phyloP scores from a whole-genome alignment of 2,329 filamentous ascomycete species.

The Harringtonia aguacate region DNA sequence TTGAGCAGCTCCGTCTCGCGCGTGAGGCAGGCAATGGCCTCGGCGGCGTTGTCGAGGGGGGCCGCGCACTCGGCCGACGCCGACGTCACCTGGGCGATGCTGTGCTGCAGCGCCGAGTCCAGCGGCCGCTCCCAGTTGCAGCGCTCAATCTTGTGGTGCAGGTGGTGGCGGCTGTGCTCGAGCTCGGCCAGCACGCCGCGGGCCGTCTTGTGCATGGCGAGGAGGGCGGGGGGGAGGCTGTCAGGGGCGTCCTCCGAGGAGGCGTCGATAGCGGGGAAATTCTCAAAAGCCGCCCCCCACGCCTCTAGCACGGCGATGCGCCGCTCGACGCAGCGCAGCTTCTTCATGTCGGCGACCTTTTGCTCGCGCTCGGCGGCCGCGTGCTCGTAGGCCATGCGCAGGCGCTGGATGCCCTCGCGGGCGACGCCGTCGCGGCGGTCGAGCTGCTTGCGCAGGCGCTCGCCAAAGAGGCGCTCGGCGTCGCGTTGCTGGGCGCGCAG shows the following conservation, averaged over 20 bases:
- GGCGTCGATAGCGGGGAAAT: slow-evolving; percentile 58
- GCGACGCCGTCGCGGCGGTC: slow-evolving; percentile 71
- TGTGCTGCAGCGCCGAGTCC: slow-evolving; percentile 79
- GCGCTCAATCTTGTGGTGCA: slow-evolving; percentile 72
- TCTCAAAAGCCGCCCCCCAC: slow-evolving; percentile 89
- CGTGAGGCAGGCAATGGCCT: slow-evolving; percentile 55
- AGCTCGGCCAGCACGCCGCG: slow-evolving; percentile 82
- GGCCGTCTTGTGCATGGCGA: slow-evolving; percentile 75
- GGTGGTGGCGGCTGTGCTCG: slow-evolving; percentile 81
- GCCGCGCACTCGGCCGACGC: slow-evolving; percentile 52
- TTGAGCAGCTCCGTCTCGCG: slow-evolving; percentile 83
- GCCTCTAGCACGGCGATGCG: slow-evolving; percentile 77
- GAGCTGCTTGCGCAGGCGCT: slow-evolving; percentile 82
- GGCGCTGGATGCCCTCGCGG: slow-evolving; percentile 67
- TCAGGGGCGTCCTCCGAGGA: slow-evolving; percentile 52
- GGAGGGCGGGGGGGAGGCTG: slow-evolving; percentile 55
- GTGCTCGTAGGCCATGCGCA: slow-evolving; percentile 77
- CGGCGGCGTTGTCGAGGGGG: slow-evolving; percentile 52
- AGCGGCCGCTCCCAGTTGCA: slow-evolving; percentile 79
- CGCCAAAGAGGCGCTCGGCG: slow-evolving; percentile 67
- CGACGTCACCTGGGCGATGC: slow-evolving; percentile 64
- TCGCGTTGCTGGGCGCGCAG: slow-evolving; percentile 89
- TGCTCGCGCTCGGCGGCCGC: slow-evolving; percentile 68
- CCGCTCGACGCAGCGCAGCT: slow-evolving; percentile 70
- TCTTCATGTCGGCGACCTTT: slow-evolving; percentile 68